These are phyloP conservation scores for Dioscorea cayenensis DNA, from an alignment of 116 monocot species.

Conservation along the genomic window DNA sequence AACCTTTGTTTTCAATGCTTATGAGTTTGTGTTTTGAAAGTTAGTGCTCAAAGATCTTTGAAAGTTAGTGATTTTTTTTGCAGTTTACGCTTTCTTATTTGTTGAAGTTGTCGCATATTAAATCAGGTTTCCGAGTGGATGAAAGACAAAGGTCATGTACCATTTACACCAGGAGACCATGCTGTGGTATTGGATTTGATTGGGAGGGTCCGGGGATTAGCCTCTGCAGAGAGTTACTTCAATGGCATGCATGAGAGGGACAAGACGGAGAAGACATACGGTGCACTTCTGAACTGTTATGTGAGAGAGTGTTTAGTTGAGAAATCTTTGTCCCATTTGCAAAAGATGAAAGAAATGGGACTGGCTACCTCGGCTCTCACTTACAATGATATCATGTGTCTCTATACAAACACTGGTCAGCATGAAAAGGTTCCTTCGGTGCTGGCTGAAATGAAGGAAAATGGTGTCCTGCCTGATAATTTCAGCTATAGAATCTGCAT, in stretches of 20 bases:
- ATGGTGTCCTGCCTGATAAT: slow-evolving; percentile 56
- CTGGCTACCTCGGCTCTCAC: slow-evolving; percentile 39
- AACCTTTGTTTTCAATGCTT: no score
- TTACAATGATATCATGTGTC: slow-evolving; percentile 77
- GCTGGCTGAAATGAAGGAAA: slow-evolving; percentile 55
- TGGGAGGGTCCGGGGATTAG: slow-evolving; percentile 41
- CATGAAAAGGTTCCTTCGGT: slow-evolving; percentile 56
- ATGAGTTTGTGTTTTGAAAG: no score
- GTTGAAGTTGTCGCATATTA: neutral
- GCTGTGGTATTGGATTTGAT: slow-evolving; percentile 72
- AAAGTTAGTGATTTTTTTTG: no score
- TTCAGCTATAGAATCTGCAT: slow-evolving; percentile 78
- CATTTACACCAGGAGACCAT: slow-evolving; percentile 45
- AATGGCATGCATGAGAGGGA: slow-evolving; percentile 32
- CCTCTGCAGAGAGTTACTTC: slow-evolving; percentile 56
- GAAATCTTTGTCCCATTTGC: slow-evolving; percentile 49
- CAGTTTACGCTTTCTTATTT: neutral
- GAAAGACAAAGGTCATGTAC: slow-evolving; percentile 28
- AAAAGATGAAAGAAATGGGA: slow-evolving; percentile 65
- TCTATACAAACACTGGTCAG: slow-evolving; percentile 47
- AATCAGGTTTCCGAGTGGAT: slow-evolving; percentile 74
- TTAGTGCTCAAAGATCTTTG: no score
- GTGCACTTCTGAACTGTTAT: slow-evolving; percentile 74
- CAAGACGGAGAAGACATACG: slow-evolving; percentile 59
- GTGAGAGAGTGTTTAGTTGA: slow-evolving; percentile 37